These are phyloP conservation scores for Penicillium goetzii DNA, from an alignment of 495 filamentous ascomycete genomes.

Conservation along the genomic window DNA sequence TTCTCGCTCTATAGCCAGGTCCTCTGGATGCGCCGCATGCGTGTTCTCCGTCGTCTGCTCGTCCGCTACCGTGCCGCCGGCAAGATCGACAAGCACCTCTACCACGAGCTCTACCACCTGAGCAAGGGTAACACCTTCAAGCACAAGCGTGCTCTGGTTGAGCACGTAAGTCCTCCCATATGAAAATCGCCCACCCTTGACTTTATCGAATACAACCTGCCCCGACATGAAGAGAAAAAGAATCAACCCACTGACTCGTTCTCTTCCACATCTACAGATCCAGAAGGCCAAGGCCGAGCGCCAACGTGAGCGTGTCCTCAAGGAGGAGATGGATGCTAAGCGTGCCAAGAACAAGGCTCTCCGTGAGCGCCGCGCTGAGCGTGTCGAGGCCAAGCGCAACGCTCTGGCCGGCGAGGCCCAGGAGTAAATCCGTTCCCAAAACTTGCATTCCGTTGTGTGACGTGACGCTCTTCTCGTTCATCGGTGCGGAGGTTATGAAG, in stretches of 20 bases:
- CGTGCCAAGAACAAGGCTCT: slow-evolving; percentile 99
- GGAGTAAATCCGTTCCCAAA: slow-evolving; percentile 55
- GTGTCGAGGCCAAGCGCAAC: slow-evolving; percentile 85
- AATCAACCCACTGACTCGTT: slow-evolving; percentile 32
- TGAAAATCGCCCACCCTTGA: slow-evolving; percentile 8
- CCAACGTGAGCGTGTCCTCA: slow-evolving; percentile 86
- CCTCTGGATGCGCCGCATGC: slow-evolving; percentile 99
- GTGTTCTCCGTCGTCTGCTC: slow-evolving; percentile 96
- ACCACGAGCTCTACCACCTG: slow-evolving; percentile 99
- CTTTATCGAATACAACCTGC: slow-evolving; percentile 4
- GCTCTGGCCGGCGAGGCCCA: slow-evolving; percentile 75
- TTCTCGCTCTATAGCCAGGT: slow-evolving; percentile 66
- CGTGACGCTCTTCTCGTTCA: slow-evolving; percentile 35
- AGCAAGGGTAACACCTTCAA: slow-evolving; percentile 99
- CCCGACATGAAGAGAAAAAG: not conserved
- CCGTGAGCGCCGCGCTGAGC: slow-evolving; percentile 92
- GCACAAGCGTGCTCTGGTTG: slow-evolving; percentile 99
- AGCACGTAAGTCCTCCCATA: slow-evolving; percentile 81
- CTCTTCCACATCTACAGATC: slow-evolving; percentile 64
- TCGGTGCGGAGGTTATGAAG: slow-evolving; percentile 49
- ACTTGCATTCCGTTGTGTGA: slow-evolving; percentile 40
- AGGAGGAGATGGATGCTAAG: slow-evolving; percentile 99
- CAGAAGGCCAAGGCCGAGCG: slow-evolving; percentile 99
- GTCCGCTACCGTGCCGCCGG: slow-evolving; percentile 99
- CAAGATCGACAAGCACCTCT: slow-evolving; percentile 99